Evolutionary conservation across 1,139 yeast genomes (phyloP).

Genomic region (Chernovozyma sophiae-reginae): DNA sequence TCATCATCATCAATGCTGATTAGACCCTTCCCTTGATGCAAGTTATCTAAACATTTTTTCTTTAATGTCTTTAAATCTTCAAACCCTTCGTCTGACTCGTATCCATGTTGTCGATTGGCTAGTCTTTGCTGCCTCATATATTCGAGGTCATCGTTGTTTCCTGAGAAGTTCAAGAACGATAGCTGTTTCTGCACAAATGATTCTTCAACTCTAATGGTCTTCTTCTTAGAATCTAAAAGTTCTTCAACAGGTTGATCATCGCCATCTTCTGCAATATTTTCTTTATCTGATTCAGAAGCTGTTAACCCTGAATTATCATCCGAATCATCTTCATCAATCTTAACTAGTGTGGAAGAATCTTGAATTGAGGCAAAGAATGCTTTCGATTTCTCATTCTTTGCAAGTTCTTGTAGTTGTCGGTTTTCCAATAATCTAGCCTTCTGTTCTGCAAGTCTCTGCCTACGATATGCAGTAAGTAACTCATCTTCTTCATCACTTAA

Average conservation of each 20-base stretch:
- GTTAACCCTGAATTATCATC: constrained; percentile 15
- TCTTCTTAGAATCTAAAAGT: constrained; percentile 16
- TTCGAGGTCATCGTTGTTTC: constrained; percentile 25
- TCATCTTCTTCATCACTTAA: constrained; percentile 66
- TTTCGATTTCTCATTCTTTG: constrained; percentile 53
- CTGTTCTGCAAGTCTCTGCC: constrained; percentile 53
- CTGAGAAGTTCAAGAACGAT: constrained; percentile 52
- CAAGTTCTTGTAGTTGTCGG: constrained; percentile 44
- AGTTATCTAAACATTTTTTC: constrained; percentile 39
- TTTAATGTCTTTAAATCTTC: constrained; percentile 49
- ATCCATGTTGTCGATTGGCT: constrained; percentile 37
- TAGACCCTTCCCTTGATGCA: constrained; percentile 18
- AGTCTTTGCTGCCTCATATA: constrained; percentile 31
- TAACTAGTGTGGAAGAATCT: constrained; percentile 30
- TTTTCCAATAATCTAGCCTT: constrained; percentile 52
- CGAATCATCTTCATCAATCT: constrained; percentile 26
- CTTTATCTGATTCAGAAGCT: constrained; percentile 9
- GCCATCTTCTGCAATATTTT: constrained; percentile 15
- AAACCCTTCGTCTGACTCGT: constrained; percentile 28
- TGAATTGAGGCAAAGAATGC: constrained; percentile 75
- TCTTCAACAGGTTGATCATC: constrained; percentile 17
- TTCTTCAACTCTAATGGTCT: constrained; percentile 36
- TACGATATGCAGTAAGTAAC: constrained; percentile 47
- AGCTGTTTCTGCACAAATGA: constrained; percentile 61
- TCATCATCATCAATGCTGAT: constrained; percentile 11